A percentile compares a stretch with the other conserved stretches of the same genome.
phyloP scores from a whole-genome alignment of 108 stramenopile genomes.

The Skeletonema marinoi region DNA sequence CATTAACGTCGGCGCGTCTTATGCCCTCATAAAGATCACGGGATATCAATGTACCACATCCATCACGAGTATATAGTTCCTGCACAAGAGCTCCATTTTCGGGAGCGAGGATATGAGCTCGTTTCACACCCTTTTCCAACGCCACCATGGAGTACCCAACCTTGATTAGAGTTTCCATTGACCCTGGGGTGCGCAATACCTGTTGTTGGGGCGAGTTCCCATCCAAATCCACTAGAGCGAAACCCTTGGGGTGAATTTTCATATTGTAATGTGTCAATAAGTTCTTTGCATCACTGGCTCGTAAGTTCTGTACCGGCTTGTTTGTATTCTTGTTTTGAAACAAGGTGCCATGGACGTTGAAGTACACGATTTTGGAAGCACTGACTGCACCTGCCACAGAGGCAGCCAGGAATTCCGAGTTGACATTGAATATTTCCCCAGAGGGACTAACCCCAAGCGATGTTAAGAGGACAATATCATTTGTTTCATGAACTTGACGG shows the following conservation, averaged over 20 bases:
- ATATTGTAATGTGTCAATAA: slow-evolving; percentile 68
- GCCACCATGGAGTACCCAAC: slow-evolving; percentile 82
- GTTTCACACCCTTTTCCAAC: slow-evolving; percentile 84
- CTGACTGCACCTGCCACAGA: slow-evolving; percentile 74
- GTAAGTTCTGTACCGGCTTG: slow-evolving; percentile 71
- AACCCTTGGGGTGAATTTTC: slow-evolving; percentile 67
- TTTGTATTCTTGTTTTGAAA: slow-evolving; percentile 56
- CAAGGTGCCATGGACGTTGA: slow-evolving; percentile 71
- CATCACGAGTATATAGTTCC: slow-evolving; percentile 97
- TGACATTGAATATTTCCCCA: slow-evolving; percentile 95
- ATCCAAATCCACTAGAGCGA: slow-evolving; percentile 46
- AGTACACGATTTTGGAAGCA: slow-evolving; percentile 90
- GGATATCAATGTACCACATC: slow-evolving; percentile 89
- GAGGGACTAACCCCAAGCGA: slow-evolving; percentile 89
- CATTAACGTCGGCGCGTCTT: slow-evolving; percentile 78
- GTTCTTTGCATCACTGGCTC: slow-evolving; percentile 75
- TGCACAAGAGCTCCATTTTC: slow-evolving; percentile 84
- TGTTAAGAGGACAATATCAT: slow-evolving; percentile 92
- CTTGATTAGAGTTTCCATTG: slow-evolving; percentile 64
- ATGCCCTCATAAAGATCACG: slow-evolving; percentile 97
- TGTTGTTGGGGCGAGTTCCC: slow-evolving; percentile 35
- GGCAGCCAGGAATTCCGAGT: slow-evolving; percentile 84
- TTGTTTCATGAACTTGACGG: slow-evolving; percentile 68
- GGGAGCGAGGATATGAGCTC: slow-evolving; percentile 88
- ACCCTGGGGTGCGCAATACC: slow-evolving; percentile 42